These are phyloP conservation scores for Tuctoria greenei DNA, from an alignment of 176 grass and related monocot species.

Conservation along the genomic window DNA sequence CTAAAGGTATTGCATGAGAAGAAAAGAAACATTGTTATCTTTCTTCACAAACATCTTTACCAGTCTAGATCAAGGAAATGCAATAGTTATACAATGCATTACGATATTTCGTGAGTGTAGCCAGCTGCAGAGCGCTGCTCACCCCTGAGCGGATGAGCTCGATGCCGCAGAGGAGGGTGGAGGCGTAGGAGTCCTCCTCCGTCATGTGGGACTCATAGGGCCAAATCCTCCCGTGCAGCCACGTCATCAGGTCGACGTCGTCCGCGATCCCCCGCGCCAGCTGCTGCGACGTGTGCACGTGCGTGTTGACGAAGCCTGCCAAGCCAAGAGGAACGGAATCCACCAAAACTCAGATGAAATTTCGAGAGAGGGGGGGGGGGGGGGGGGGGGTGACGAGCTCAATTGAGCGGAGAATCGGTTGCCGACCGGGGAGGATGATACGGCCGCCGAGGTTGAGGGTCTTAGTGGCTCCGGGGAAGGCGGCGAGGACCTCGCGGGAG, in stretches of 20 bases:
- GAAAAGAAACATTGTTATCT: neutral
- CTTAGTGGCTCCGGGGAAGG: conserved; percentile 43
- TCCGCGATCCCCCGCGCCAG: conserved; percentile 84
- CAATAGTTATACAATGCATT: neutral
- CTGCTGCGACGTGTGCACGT: conserved; percentile 97
- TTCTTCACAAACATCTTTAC: neutral
- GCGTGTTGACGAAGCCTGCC: conserved; percentile 86
- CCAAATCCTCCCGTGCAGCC: conserved; percentile 89
- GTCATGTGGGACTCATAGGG: conserved; percentile 95
- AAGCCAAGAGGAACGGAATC: neutral
- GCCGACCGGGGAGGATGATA: conserved; percentile 71
- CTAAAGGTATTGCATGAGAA: neutral
- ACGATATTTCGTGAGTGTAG: neutral
- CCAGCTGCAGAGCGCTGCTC: conserved; percentile 19
- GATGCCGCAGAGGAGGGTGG: conserved; percentile 88
- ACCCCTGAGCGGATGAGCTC: conserved; percentile 90
- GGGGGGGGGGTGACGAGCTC: neutral
- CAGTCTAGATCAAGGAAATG: neutral
- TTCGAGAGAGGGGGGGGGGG: too few species aligned
- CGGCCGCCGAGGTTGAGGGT: conserved; percentile 62
- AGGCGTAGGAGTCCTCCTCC: conserved; percentile 80
- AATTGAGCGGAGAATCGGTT: neutral
- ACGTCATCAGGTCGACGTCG: conserved; percentile 81
- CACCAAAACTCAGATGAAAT: neutral
- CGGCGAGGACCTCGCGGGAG: conserved; percentile 48